Evolutionary conservation across 2,329 filamentous ascomycete species (phyloP).

Genomic region (Arthrobotrys pseudoclavata): DNA sequence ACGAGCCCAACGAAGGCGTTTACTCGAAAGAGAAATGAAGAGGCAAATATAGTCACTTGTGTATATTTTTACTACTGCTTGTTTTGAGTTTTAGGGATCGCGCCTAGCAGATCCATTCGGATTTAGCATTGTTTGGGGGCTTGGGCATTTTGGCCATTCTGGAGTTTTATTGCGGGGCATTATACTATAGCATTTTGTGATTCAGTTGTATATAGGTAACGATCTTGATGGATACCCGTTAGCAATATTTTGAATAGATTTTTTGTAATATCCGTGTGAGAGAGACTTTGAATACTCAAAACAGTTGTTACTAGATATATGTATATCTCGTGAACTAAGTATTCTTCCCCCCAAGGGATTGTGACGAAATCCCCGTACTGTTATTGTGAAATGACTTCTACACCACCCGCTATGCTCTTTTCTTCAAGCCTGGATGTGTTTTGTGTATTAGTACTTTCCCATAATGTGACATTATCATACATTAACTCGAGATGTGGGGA

Average conservation of each 20-base stretch:
- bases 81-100: background rate
- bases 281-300: background rate
- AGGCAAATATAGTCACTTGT: conserved; percentile 53
- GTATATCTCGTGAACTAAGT: too few species aligned
- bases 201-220: conserved; percentile 23
- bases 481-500: background rate
- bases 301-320: background rate
- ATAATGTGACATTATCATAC: too few species aligned
- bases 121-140: conserved; percentile 10
- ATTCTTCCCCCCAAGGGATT: too few species aligned
- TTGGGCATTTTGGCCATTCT: conserved; percentile 8
- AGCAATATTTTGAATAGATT: conserved; percentile 37
- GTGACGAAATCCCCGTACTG: too few species aligned
- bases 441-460: background rate
- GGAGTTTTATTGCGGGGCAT: conserved; percentile 38
- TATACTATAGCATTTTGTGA: conserved; percentile 28
- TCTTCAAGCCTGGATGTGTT: conserved; percentile 45
- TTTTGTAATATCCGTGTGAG: background rate
- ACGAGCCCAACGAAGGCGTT: conserved; percentile 38
- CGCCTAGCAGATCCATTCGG: background rate
- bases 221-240: conserved; percentile 58
- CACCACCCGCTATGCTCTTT: conserved; percentile 51
- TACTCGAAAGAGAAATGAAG: conserved; percentile 60
- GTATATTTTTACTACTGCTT: background rate
- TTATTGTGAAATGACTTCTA: conserved; percentile 16